Base-by-base conservation (phyloP, 768 basidiomycete species). In the Rubroboletus pulcherrimus region DNA sequence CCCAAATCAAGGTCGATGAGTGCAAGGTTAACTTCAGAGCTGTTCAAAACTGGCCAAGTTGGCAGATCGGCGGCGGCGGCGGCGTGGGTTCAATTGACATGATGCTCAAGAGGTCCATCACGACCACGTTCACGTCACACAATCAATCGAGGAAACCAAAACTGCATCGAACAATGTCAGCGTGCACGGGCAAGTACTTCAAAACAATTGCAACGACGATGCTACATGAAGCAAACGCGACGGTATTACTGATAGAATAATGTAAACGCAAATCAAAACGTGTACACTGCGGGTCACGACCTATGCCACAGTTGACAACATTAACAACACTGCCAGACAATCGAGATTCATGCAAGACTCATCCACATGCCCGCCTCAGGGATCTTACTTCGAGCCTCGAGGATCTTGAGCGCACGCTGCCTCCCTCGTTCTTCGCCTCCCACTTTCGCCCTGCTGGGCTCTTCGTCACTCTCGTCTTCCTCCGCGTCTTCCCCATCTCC, bases 351-450 rank as follows among this genome's bases (percentile, higher is more conserved):
- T 38, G 84, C 88, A 63, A 91, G 73, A 74, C 89, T 91, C 63
- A 87, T 78, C 88, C 88, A 91, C 88, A 91, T 90, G 37, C 88
- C 85, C 54, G 78, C 79, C 56, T 78, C 79, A 2, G 89, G 89
- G 26, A 91, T 59, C 68, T 81, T 78, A 60, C 81, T 86, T 47
- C 87, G 79, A 21, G 82, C 81, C 66, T 90, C 79, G 49, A 91
- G 72, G 48, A 92, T 92, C 71, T 77, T 83, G 58, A 85, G 65
- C 2, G 89, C 89, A 44, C 76, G 80, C 58, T 77, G 78, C 44
- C 83, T 76, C 2, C 83, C 82, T 40, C 84, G 77, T 26, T 74
- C 77, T 33, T 65, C 67, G 19, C 67, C 66, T 8, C 58, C 38
- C 14, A 39, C 46, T 15, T 65, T 66, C 1, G 67, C 63, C 19